Conservation (phyloP, 768 basidiomycete genomes). For the Boletus speciosus region DNA sequence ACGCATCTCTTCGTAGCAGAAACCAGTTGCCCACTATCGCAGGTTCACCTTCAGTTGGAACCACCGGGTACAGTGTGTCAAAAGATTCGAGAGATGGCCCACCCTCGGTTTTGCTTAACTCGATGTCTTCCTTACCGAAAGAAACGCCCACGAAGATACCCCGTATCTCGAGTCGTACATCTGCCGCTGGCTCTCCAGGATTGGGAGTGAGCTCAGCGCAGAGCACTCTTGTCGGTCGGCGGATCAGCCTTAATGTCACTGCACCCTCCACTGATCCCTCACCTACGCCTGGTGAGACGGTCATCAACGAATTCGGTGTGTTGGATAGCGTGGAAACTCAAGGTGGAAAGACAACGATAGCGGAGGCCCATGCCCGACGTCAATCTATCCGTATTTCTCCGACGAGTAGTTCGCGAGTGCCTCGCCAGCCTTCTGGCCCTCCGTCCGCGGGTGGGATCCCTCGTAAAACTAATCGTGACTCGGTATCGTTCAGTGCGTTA, state of each 20-base stretch:
- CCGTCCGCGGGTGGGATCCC: conserved; percentile 45
- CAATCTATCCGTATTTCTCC: conserved; percentile 66
- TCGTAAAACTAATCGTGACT: conserved; percentile 74
- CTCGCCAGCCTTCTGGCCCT: conserved; percentile 58
- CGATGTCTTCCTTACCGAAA: conserved; percentile 53
- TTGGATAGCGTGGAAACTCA: conserved; percentile 58
- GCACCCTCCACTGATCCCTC: conserved; percentile 63
- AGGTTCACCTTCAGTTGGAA: conserved; percentile 86
- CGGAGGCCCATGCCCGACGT: conserved; percentile 42
- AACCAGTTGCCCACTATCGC: conserved; percentile 87
- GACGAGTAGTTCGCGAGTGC: conserved; percentile 53
- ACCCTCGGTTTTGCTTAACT: conserved; percentile 52
- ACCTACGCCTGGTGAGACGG: conserved; percentile 46
- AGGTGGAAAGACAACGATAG: conserved; percentile 36
- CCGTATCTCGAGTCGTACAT: conserved; percentile 82
- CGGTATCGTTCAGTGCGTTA: conserved; percentile 70
- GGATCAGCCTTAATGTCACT: conserved; percentile 61
- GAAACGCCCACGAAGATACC: conserved; percentile 93
- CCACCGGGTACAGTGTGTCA: conserved; percentile 46
- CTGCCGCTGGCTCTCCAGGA: conserved; percentile 70
- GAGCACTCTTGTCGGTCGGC: conserved; percentile 48
- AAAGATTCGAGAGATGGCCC: conserved; percentile 58
- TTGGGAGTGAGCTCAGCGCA: conserved; percentile 55
- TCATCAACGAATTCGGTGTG: conserved; percentile 77
- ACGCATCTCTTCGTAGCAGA: conserved; percentile 72